phyloP scores from a whole-genome alignment of 257 asterid species.

The Penstemon eatonii region DNA sequence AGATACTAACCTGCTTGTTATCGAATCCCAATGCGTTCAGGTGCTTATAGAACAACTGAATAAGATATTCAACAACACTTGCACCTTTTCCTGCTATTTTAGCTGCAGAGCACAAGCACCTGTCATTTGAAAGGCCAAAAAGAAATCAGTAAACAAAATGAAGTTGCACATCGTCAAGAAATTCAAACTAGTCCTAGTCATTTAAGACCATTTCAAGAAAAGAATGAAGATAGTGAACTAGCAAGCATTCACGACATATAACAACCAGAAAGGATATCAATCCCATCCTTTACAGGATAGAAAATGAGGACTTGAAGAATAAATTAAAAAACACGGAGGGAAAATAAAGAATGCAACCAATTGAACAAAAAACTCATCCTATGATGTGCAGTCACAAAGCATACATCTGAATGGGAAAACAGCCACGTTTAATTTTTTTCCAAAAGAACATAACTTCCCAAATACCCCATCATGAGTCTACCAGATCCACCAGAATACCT shows the following conservation, averaged over 20 bases:
- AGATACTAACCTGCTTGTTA: constrained; percentile 74
- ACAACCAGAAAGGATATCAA: neutral
- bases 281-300: neutral
- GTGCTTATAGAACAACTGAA: constrained; percentile 77
- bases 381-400: neutral
- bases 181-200: constrained; percentile 10
- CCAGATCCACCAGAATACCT: constrained; percentile 1
- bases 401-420: neutral
- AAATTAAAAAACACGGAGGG: neutral
- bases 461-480: constrained; percentile 5
- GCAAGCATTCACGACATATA: neutral
- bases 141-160: constrained; percentile 20
- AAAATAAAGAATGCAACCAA: neutral
- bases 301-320: neutral
- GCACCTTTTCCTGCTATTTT: constrained; percentile 87
- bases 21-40: constrained; percentile 75
- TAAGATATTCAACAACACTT: constrained; percentile 72
- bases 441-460: constrained; percentile 6
- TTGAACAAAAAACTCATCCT: constrained; percentile 6
- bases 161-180: neutral
- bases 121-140: constrained; percentile 43
- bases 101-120: constrained; percentile 93
- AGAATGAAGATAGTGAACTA: neutral
- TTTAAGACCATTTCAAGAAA: constrained; percentile 8
- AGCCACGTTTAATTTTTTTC: constrained; percentile 6